Base-by-base conservation (phyloP, 129 eudicot genomes). In the Tanacetum coccineum region DNA sequence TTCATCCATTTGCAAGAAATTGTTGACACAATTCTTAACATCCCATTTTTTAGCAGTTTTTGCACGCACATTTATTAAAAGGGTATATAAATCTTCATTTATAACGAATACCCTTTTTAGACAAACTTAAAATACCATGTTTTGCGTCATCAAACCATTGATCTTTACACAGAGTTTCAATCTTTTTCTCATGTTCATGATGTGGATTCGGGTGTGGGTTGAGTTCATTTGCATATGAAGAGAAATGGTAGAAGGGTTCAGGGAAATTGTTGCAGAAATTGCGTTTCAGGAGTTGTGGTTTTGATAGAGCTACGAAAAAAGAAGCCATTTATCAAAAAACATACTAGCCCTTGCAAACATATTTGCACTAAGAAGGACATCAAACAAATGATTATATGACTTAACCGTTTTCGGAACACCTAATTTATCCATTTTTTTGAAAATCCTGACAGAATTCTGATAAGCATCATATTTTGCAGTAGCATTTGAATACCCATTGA, bases 361-460 rank as follows among this genome's bases (percentile, higher is more conserved):
- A 44, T 86, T 90, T 47, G 78, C 70, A 15, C 84, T 78, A 70
- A 81, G 3, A 10, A 87, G 82, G 62, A 87, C 87, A 76, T 83
- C 71, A 59, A 91, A 79, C 71, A 91, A 65, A 25, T 65, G 46
- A 76, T 85, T 72, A 68, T 91, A 87, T 2, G 86, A 72, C 36
- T 85, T 85, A 3, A 78, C 59, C 18, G 83, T 79, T 70, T 80
- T 77, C 62, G 65, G 73, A 11, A 91, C 95, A 20, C 95, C 87
- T 62, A 91, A 80, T 30, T 85, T 87, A 78, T 73, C 79, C 95
- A 91, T 87, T 60, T 78, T 83, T 59, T 62, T 70, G 56, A 85
- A 85, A 64, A 87, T 9, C 69, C 79, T 81, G 3, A 91, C 93
- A 70, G 83, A 78, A 75, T 91, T 90, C 80, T 87, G 85, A 59